Conservation (phyloP, 306 rosid species). For the Quercus cerris region DNA sequence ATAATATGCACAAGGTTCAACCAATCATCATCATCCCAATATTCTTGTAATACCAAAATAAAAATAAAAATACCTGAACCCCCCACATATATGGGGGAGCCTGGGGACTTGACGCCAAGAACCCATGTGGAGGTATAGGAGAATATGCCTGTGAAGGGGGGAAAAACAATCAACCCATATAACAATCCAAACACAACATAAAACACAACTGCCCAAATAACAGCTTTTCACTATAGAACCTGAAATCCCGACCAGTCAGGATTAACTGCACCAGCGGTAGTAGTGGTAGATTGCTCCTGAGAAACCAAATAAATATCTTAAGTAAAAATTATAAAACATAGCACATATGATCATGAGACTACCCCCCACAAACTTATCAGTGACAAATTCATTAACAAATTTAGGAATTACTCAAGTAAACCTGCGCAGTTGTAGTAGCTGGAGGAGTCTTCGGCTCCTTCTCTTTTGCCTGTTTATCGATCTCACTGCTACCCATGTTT, state of each 20-base stretch:
- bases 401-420: constrained; percentile 29
- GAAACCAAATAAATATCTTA: constrained; percentile 7
- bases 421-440: constrained; percentile 55
- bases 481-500: constrained; percentile 76
- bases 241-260: constrained; percentile 97
- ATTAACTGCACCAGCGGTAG: constrained; percentile 62
- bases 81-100: constrained; percentile 99
- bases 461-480: constrained; percentile 76
- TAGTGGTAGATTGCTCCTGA: constrained; percentile 82
- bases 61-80: constrained; percentile 63
- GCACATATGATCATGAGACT: background rate
- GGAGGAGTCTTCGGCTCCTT: constrained; percentile 76
- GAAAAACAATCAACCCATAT: background rate
- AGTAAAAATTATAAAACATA: constrained; percentile 1
- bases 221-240: constrained; percentile 43
- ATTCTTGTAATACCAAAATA: background rate
- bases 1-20: constrained; percentile 8
- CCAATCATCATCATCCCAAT: background rate
- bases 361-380: background rate
- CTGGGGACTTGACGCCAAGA: constrained; percentile 89
- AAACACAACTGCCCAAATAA: constrained; percentile 19
- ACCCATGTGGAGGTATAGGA: constrained; percentile 93
- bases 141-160: constrained; percentile 68
- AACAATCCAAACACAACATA: constrained; percentile 30
- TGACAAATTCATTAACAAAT: background rate